These are phyloP conservation scores for Wickerhamomyces rabaulensis DNA, from an alignment of 805 yeast genomes.

Conservation along the genomic window DNA sequence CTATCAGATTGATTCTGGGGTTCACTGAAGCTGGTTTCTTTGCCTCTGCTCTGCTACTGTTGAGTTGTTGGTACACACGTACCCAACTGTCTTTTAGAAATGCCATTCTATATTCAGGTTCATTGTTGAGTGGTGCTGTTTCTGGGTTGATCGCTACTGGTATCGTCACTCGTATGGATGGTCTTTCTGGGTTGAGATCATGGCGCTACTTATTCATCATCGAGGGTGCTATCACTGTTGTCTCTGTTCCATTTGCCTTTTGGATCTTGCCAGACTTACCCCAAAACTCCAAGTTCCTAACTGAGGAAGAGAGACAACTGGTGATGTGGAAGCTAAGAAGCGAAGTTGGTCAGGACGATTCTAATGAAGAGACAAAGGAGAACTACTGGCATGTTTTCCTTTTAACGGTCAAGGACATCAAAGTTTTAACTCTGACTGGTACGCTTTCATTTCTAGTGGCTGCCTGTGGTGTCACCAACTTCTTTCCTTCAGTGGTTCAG, in stretches of 20 bases:
- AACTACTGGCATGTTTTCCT: constrained; percentile 31
- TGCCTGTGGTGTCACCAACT: constrained; percentile 57
- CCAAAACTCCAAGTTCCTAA: constrained; percentile 40
- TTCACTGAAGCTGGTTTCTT: constrained; percentile 44
- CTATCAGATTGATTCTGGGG: constrained; percentile 35
- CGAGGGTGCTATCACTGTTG: constrained; percentile 49
- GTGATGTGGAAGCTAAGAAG: constrained; percentile 23
- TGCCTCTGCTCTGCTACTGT: constrained; percentile 43
- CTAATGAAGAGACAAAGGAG: constrained; percentile 24
- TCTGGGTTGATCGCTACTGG: constrained; percentile 29
- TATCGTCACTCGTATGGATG: constrained; percentile 39
- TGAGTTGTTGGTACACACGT: constrained; percentile 52
- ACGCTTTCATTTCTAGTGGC: constrained; percentile 42
- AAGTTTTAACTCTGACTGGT: constrained; percentile 44
- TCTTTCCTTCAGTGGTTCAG: constrained; percentile 55
- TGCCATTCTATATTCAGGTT: constrained; percentile 20
- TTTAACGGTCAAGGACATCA: constrained; percentile 34
- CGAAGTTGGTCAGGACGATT: constrained; percentile 25
- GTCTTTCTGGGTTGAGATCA: constrained; percentile 34
- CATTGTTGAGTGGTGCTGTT: too few species aligned
- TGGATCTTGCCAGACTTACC: constrained; percentile 50
- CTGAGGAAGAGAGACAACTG: constrained; percentile 39
- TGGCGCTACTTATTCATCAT: constrained; percentile 57
- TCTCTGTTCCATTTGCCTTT: constrained; percentile 41
- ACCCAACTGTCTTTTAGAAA: constrained; percentile 45